Base-by-base conservation (phyloP, 768 basidiomycete species). In the Epithele typhae region DNA sequence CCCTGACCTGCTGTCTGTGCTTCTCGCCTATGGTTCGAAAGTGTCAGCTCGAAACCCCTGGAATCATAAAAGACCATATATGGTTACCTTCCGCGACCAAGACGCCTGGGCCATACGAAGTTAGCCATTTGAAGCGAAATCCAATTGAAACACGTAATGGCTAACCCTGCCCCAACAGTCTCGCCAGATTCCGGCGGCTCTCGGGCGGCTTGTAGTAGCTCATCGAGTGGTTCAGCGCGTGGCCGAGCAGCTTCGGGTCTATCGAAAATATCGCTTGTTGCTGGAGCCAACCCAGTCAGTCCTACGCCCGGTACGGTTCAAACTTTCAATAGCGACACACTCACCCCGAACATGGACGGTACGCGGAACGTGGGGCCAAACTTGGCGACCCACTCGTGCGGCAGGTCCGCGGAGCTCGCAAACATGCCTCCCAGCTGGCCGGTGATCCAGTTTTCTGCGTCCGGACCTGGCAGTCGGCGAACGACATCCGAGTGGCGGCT, bases 171-270 rank as follows among this genome's bases (percentile, higher is more conserved):
- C 71, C 72, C 12, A 83, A 61, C 23, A 82, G 54, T 5, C 60
- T 59, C 9, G 58, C 48, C 3, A 84, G 57, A 22, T 41, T 56
- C 30, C 61, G 66, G 14, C 74, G 67, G 4, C 62, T 53, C 1
- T 58, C 53, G 8, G 67, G 64, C 0, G 82, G 72, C 51, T 85
- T 87, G 45, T 76, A 74, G 49, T 81, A 87, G 37, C 69, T 64
- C 25, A 73, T 62, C 21, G 64, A 65, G 43, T 82, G 78, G 50
- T 73, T 70, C 7, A 90, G 65, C 37, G 90, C 67, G 53, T 88
- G 79, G 37, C 74, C 72, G 27, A 89, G 27, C 8, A 30, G 27
- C 14, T 30, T 30, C 33, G 0, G 7, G 14, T 30, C 27, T 30
- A 30, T 30, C 27, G 27, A 30, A n/a, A n/a, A n/a, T n/a, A n/a